These are phyloP conservation scores for Amanita rimosa DNA, from an alignment of 768 basidiomycete species.

Conservation along the genomic window DNA sequence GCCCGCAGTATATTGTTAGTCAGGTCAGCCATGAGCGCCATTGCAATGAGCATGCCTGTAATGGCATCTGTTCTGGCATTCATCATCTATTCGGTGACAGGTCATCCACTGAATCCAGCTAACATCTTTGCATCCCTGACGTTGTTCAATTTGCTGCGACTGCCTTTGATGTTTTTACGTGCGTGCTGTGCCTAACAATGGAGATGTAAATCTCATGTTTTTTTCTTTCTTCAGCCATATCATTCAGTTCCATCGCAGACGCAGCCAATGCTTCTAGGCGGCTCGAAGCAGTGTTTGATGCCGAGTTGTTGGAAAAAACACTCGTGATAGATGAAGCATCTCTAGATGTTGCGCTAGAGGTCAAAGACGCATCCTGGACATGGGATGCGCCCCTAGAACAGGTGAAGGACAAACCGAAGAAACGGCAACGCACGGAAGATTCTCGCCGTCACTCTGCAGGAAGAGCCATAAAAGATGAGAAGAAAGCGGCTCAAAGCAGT, in stretches of 20 bases:
- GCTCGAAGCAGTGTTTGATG: slow-evolving; percentile 72
- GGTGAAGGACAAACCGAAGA: slow-evolving; percentile 21
- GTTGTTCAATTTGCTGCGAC: slow-evolving; percentile 71
- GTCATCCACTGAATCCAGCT: slow-evolving; percentile 57
- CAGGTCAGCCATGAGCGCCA: slow-evolving; percentile 55
- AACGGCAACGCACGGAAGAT: slow-evolving; percentile 12
- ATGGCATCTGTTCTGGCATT: slow-evolving; percentile 72
- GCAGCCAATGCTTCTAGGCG: slow-evolving; percentile 73
- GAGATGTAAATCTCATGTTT: slow-evolving; percentile 1
- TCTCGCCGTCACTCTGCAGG: slow-evolving; percentile 15
- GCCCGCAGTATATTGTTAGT: slow-evolving; percentile 58
- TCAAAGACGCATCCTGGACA: slow-evolving; percentile 63
- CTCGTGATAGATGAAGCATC: slow-evolving; percentile 36
- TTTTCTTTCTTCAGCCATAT: slow-evolving; percentile 12
- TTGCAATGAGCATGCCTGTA: slow-evolving; percentile 62
- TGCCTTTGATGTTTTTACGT: slow-evolving; percentile 73
- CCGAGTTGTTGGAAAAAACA: slow-evolving; percentile 59
- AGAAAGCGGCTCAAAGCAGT: background rate
- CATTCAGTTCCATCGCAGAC: slow-evolving; percentile 70
- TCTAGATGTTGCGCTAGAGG: slow-evolving; percentile 53
- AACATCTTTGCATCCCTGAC: slow-evolving; percentile 78
- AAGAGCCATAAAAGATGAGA: slow-evolving; percentile 13
- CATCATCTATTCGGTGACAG: slow-evolving; percentile 65
- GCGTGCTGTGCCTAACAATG: slow-evolving; percentile 13
- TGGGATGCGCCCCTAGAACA: slow-evolving; percentile 70